Base-by-base conservation (phyloP, 768 basidiomycete genomes). In the Sarcomyxa edulis region DNA sequence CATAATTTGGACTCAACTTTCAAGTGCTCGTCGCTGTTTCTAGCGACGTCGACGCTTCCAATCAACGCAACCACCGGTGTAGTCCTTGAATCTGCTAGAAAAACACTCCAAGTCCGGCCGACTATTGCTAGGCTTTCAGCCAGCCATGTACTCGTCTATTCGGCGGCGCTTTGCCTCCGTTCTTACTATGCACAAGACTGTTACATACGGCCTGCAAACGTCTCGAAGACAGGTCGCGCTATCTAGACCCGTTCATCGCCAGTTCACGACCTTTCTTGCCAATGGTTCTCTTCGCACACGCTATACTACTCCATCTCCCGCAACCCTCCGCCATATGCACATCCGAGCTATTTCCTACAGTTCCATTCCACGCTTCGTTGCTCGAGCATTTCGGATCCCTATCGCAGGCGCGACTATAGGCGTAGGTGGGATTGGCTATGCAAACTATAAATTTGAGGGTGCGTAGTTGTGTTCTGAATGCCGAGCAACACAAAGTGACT, bases 371-470 rank as follows among this genome's bases (percentile, higher is more conserved):
- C 70, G 81, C 47, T 87, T 95, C 47, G 77, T 95, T 31, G 80
- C 84, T 0, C 74, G 90, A 31, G 92, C 92, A 0, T 92, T 96
- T 52, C 71, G 85, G 35, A 80, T 96, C 1, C 93, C 93, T 19
- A 73, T 91, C 43, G 92, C 90, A 11, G 91, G 86, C 5, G 85
- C 82, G 24, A 90, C 90, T 1, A 76, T 94, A 18, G 94, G 94
- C 4, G 93, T 86, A 0, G 94, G 94, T 7, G 84, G 90, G 0
- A 65, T 95, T 40, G 90, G 89, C 4, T 98, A 96, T 62, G 94
- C 92, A 15, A 93, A 95, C 58, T 95, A 95, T 69, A 93, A 93
- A 65, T 83, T 95, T 51, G 94, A 98, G 68, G 90, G 94, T 91
- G 44, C 48, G 74, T 60, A 6, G 29, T 23, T 37, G 19, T 35